Evolutionary conservation across 2,329 filamentous ascomycete species (phyloP).

Genomic region (Didymella glomerata): DNA sequence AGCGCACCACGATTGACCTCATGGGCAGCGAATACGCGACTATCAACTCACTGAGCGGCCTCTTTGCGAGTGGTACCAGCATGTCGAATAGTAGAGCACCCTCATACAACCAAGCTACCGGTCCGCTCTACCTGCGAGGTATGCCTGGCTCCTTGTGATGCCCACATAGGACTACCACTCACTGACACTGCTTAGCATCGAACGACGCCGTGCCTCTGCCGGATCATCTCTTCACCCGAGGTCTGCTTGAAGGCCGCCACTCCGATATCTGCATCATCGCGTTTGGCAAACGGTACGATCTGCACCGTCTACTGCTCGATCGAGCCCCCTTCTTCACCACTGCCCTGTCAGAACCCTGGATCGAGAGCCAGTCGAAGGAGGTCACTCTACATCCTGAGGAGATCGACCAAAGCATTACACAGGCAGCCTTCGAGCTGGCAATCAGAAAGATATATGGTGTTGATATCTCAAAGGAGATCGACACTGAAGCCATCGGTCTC

Average conservation of each 20-base stretch:
- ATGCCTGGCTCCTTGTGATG: slow-evolving; percentile 15
- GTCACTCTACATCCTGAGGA: slow-evolving; percentile 63
- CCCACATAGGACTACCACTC: background rate
- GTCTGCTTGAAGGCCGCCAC: slow-evolving; percentile 61
- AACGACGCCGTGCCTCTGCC: slow-evolving; percentile 55
- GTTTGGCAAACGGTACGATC: slow-evolving; percentile 61
- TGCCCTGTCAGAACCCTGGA: slow-evolving; percentile 64
- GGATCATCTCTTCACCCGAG: slow-evolving; percentile 62
- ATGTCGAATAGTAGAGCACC: slow-evolving; percentile 52
- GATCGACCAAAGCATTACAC: slow-evolving; percentile 63
- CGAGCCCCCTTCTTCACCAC: slow-evolving; percentile 65
- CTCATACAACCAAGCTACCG: slow-evolving; percentile 53
- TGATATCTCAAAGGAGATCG: slow-evolving; percentile 58
- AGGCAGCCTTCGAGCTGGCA: slow-evolving; percentile 62
- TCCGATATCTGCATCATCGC: slow-evolving; percentile 64
- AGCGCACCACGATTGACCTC: slow-evolving; percentile 39
- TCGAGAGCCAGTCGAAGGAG: slow-evolving; percentile 62
- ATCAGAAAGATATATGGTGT: slow-evolving; percentile 64
- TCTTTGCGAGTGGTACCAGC: slow-evolving; percentile 54
- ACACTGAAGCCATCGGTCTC: slow-evolving; percentile 61
- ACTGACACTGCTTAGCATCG: slow-evolving; percentile 38
- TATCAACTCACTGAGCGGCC: slow-evolving; percentile 54
- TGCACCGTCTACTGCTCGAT: slow-evolving; percentile 64
- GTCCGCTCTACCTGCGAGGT: slow-evolving; percentile 48
- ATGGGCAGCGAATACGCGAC: slow-evolving; percentile 51